Evolutionary conservation across 1,284 basidiomycete genomes (phyloP).

Genomic region (Psilocybe mexicana): DNA sequence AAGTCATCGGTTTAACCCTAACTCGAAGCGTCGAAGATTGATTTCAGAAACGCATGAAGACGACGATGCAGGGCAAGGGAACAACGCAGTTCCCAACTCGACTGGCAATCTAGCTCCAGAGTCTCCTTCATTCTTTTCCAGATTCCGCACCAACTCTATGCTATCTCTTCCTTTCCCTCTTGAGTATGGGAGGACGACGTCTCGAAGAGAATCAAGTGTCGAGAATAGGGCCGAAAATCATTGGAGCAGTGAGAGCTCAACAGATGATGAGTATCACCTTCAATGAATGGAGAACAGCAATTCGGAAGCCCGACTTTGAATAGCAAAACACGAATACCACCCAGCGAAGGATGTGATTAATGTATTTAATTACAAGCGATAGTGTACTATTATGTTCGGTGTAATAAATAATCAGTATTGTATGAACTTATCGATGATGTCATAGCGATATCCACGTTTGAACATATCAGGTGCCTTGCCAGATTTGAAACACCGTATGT

Average conservation of each 20-base stretch:
- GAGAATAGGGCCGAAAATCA: conserved; percentile 36
- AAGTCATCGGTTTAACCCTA: conserved; percentile 41
- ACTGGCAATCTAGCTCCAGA: not conserved
- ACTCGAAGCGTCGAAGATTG: conserved; percentile 47
- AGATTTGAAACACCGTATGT: too few relatives aligned
- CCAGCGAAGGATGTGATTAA: too few relatives aligned
- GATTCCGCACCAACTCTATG: conserved; percentile 54
- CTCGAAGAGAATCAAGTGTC: conserved; percentile 29
- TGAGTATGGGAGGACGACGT: conserved; percentile 31
- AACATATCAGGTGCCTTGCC: too few relatives aligned
- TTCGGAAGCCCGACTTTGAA: not conserved
- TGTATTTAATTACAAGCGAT: too few relatives aligned
- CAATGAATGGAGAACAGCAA: conserved; percentile 5
- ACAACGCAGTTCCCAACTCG: conserved; percentile 4
- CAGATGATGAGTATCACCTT: conserved; percentile 46
- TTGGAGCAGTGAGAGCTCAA: conserved; percentile 72
- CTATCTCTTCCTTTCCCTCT: conserved; percentile 48
- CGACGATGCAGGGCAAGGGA: not conserved
- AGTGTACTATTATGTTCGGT: too few relatives aligned
- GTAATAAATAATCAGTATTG: too few relatives aligned
- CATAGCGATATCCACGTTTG: too few relatives aligned
- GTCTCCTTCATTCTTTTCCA: conserved; percentile 37
- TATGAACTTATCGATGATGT: too few relatives aligned
- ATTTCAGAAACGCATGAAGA: conserved; percentile 33
- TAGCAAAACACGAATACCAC: too few relatives aligned